A percentile compares a stretch with the other conserved stretches of the same genome.
phyloP scores from a whole-genome alignment of 1,284 basidiomycete species.

The Peniophora sp. region DNA sequence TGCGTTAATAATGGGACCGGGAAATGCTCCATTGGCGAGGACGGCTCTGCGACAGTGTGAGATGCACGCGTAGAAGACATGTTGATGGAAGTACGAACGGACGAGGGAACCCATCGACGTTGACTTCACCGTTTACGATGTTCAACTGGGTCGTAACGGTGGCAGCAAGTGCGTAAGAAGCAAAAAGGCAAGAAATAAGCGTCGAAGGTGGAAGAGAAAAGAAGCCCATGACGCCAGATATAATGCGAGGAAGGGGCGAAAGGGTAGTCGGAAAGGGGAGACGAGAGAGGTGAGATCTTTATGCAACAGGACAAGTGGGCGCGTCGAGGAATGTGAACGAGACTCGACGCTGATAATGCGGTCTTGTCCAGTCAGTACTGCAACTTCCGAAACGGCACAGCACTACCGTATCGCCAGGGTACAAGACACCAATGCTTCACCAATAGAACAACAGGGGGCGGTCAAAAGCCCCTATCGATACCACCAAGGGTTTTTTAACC shows the following conservation, averaged over 20 bases:
- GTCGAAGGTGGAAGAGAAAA: neutral
- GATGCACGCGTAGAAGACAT: neutral
- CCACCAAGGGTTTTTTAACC: no score
- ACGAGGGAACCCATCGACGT: neutral
- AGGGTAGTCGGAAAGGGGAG: no score
- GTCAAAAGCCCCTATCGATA: no score
- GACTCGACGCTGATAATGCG: no score
- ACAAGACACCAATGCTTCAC: no score
- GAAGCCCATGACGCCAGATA: neutral
- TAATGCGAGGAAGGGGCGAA: neutral
- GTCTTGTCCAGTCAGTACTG: no score
- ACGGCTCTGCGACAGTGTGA: conserved; percentile 1
- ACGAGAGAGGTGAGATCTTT: no score
- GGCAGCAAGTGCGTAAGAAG: neutral
- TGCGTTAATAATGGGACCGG: conserved; percentile 5
- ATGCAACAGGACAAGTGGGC: no score
- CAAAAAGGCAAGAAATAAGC: neutral
- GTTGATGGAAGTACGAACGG: neutral
- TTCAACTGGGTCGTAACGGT: neutral
- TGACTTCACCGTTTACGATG: neutral
- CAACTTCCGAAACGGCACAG: no score
- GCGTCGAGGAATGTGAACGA: no score
- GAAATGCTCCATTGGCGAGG: conserved; percentile 4
- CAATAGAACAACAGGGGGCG: no score
- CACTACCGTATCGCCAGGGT: no score